Percentiles rank a stretch among this genome's conserved stretches.
phyloP scores from a whole-genome alignment of 176 grass and related monocot species.

The Chrysopogon serrulatus region DNA sequence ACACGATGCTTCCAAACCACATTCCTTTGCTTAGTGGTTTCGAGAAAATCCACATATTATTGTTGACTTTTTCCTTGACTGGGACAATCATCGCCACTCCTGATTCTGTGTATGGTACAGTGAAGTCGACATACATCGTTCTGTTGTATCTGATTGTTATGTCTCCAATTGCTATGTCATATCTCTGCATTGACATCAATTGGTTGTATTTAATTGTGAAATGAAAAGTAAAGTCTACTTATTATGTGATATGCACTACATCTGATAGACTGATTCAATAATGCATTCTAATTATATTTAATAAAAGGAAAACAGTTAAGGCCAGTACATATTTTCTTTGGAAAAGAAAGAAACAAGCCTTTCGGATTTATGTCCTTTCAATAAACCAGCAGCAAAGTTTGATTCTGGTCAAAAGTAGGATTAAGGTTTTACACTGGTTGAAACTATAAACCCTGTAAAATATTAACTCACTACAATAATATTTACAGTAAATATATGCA shows the following conservation, averaged over 20 bases:
- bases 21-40: conserved; percentile 27
- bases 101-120: conserved; percentile 41
- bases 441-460: neutral
- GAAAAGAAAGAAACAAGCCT: neutral
- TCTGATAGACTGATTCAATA: neutral
- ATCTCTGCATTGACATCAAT: neutral
- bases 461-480: neutral
- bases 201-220: neutral
- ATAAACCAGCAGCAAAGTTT: neutral
- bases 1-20: conserved; percentile 28
- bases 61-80: conserved; percentile 13
- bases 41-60: conserved; percentile 29
- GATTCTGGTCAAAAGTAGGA: neutral
- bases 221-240: neutral
- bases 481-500: neutral
- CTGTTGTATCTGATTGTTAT: conserved; percentile 44
- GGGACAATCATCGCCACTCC: conserved; percentile 49
- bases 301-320: neutral
- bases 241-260: neutral
- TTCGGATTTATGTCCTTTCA: neutral
- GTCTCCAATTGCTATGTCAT: conserved; percentile 36
- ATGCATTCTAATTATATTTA: neutral
- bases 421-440: neutral
- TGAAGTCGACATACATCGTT: conserved; percentile 44
- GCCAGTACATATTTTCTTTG: neutral